Evolutionary conservation across 1,284 basidiomycete genomes (phyloP).

Genomic region (Ustilago cynodontis): DNA sequence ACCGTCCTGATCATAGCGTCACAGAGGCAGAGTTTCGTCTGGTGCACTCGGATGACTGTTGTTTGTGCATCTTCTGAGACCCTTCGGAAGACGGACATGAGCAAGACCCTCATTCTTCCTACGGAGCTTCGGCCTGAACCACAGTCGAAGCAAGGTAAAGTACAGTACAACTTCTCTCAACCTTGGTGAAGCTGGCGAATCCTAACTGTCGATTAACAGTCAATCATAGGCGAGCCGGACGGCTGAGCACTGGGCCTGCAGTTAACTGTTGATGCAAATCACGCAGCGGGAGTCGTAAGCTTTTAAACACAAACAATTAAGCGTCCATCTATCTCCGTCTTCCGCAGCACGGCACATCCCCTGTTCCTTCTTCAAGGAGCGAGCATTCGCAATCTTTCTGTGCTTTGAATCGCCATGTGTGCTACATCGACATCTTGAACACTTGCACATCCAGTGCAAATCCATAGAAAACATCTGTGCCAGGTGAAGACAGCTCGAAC

Average conservation of each 20-base stretch:
- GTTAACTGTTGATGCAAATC: background rate
- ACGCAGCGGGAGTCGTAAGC: background rate
- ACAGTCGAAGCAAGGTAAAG: too few relatives aligned
- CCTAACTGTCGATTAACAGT: background rate
- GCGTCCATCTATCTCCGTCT: conserved; percentile 4
- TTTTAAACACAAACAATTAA: background rate
- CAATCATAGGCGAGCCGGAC: background rate
- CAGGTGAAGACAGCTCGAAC: too few relatives aligned
- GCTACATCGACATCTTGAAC: too few relatives aligned
- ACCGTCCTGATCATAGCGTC: too few relatives aligned
- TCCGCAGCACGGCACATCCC: background rate
- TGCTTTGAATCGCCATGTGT: too few relatives aligned
- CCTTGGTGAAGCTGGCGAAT: too few relatives aligned
- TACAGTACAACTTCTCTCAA: too few relatives aligned
- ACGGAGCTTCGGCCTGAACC: background rate
- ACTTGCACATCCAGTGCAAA: too few relatives aligned
- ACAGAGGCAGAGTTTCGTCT: background rate
- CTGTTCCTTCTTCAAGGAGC: too few relatives aligned
- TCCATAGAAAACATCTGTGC: too few relatives aligned
- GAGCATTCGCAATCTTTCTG: too few relatives aligned
- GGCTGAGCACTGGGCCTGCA: background rate
- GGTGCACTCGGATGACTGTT: background rate
- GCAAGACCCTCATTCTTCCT: background rate
- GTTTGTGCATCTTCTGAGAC: conserved; percentile 5
- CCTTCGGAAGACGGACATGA: conserved; percentile 5